Evolutionary conservation across 495 filamentous ascomycete genomes (phyloP).

Genomic region (Penicillium manginii): DNA sequence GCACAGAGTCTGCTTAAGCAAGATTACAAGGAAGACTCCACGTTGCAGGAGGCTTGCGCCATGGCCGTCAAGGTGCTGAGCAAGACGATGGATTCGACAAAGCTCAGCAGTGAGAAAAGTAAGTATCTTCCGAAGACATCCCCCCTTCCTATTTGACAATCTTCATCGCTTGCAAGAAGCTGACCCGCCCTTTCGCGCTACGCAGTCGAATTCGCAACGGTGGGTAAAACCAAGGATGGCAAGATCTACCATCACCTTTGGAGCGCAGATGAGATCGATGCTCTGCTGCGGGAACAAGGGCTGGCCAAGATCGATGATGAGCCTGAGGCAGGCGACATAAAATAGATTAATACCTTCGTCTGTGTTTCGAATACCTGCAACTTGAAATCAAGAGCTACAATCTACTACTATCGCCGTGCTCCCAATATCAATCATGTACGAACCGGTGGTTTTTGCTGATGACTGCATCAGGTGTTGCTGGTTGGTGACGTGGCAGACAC

Average conservation of each 20-base stretch:
- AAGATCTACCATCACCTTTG: slow-evolving; percentile 98
- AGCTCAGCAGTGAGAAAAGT: slow-evolving; percentile 99
- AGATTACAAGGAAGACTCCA: slow-evolving; percentile 98
- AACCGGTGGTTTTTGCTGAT: slow-evolving; percentile 15
- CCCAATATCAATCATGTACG: neutral
- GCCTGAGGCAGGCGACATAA: slow-evolving; percentile 64
- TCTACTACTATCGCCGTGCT: slow-evolving; percentile 9
- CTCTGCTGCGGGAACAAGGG: slow-evolving; percentile 91
- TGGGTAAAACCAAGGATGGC: slow-evolving; percentile 90
- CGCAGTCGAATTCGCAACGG: slow-evolving; percentile 95
- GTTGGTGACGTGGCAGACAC: slow-evolving; percentile 46
- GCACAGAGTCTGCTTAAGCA: slow-evolving; percentile 98
- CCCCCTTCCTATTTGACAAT: neutral
- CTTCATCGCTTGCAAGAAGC: slow-evolving; percentile 17
- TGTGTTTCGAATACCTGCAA: slow-evolving; percentile 33
- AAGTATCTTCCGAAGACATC: slow-evolving; percentile 34
- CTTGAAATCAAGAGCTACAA: slow-evolving; percentile 29
- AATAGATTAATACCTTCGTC: slow-evolving; percentile 46
- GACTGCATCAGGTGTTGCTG: slow-evolving; percentile 34
- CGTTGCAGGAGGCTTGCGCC: slow-evolving; percentile 93
- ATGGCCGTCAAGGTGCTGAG: slow-evolving; percentile 98
- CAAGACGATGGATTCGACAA: slow-evolving; percentile 99
- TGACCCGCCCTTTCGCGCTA: slow-evolving; percentile 32
- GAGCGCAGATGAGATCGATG: slow-evolving; percentile 95
- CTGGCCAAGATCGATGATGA: slow-evolving; percentile 85